Evolutionary conservation across 1,284 basidiomycete species (phyloP).

Genomic region (Apiotrichum akiyoshidainum): DNA sequence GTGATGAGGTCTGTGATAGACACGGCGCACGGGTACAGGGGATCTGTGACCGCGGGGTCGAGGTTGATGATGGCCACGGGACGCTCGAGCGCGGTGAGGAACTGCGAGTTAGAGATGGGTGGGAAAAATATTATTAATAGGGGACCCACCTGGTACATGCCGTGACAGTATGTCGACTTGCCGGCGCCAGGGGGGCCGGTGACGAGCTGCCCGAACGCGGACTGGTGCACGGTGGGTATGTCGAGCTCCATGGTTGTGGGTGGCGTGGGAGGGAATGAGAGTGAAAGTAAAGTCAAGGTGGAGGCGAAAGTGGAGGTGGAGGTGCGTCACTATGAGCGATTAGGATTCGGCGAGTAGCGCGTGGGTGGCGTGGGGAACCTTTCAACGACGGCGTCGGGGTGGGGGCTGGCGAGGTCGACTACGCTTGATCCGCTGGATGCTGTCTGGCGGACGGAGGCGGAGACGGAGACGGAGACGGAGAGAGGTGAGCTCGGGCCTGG

Average conservation of each 20-base stretch:
- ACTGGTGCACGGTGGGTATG: constrained; percentile 19
- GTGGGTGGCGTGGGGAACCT: constrained; percentile 6
- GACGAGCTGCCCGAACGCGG: constrained; percentile 58
- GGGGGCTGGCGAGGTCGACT: constrained; percentile 3
- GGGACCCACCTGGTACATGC: constrained; percentile 67
- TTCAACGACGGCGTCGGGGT: constrained; percentile 3
- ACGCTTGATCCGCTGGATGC: constrained; percentile 3
- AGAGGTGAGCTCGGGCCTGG: not conserved
- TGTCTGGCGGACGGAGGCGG: not conserved
- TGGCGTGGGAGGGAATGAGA: constrained; percentile 27
- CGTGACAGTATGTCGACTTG: constrained; percentile 91
- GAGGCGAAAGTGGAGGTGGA: not conserved
- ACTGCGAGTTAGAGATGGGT: constrained; percentile 48
- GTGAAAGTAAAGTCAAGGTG: constrained; percentile 13
- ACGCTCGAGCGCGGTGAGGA: constrained; percentile 78
- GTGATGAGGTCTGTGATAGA: constrained; percentile 84
- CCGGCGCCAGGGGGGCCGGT: constrained; percentile 90
- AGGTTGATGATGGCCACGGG: constrained; percentile 90
- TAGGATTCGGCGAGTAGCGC: not conserved
- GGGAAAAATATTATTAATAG: not conserved
- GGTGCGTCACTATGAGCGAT: too few species aligned
- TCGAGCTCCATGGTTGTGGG: constrained; percentile 16
- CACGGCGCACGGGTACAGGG: constrained; percentile 87
- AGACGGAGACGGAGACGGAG: too few species aligned
- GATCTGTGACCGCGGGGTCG: constrained; percentile 85